These are phyloP conservation scores for Lycium barbarum DNA, from an alignment of 257 asterid genomes.

Conservation along the genomic window DNA sequence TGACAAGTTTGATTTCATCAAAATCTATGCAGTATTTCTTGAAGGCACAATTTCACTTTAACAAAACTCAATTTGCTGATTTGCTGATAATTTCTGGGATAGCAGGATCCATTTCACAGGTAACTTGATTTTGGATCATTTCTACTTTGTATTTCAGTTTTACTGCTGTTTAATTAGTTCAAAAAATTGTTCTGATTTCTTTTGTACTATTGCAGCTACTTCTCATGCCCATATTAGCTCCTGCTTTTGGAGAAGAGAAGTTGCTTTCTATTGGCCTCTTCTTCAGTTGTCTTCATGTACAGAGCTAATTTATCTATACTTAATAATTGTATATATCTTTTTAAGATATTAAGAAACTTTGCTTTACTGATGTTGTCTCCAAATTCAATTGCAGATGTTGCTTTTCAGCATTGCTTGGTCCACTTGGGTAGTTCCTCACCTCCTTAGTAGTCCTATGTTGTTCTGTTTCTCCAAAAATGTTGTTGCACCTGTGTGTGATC, in stretches of 20 bases:
- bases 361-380: slow-evolving; percentile 23
- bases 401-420: slow-evolving; percentile 93
- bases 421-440: slow-evolving; percentile 64
- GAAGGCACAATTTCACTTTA: slow-evolving; percentile 89
- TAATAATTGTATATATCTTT: neutral
- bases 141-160: neutral
- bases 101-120: slow-evolving; percentile 89
- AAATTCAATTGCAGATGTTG: slow-evolving; percentile 61
- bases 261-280: slow-evolving; percentile 80
- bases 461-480: neutral
- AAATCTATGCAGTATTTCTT: slow-evolving; percentile 66
- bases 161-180: neutral
- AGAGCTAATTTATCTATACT: neutral
- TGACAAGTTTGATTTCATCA: neutral
- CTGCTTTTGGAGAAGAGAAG: slow-evolving; percentile 76
- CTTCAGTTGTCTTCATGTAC: slow-evolving; percentile 68
- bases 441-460: neutral
- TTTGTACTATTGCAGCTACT: slow-evolving; percentile 59
- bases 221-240: slow-evolving; percentile 79
- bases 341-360: neutral
- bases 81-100: slow-evolving; percentile 78
- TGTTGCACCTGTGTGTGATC: neutral
- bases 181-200: neutral
- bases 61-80: slow-evolving; percentile 92
- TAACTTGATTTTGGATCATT: slow-evolving; percentile 28